A percentile compares a stretch with the other conserved stretches of the same genome.
phyloP scores from a whole-genome alignment of 2,329 filamentous ascomycete species.

The Venturia effusa region DNA sequence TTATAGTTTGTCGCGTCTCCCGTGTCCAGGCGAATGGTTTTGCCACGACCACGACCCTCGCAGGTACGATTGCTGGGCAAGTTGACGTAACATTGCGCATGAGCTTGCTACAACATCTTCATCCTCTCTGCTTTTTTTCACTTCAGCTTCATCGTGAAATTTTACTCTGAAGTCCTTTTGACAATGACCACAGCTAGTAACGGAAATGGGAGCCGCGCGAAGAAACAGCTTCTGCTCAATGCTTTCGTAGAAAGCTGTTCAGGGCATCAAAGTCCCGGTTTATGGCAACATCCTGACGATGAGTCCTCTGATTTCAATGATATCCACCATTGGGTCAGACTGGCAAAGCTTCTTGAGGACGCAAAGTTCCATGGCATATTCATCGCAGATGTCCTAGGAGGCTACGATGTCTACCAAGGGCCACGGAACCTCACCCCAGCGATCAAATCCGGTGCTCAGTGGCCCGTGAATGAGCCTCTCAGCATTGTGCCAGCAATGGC shows the following conservation, averaged over 20 bases:
- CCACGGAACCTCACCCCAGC: conserved; percentile 49
- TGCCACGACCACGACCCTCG: background rate
- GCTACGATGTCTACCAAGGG: conserved; percentile 60
- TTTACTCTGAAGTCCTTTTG: background rate
- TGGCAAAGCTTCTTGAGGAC: conserved; percentile 49
- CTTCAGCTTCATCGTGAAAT: background rate
- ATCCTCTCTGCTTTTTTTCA: background rate
- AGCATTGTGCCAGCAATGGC: conserved; percentile 56
- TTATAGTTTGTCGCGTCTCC: background rate
- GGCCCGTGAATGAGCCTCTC: conserved; percentile 60
- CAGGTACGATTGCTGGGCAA: background rate
- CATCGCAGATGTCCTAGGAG: conserved; percentile 56
- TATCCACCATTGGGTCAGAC: conserved; percentile 40
- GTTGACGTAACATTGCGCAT: background rate
- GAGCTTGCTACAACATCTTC: background rate
- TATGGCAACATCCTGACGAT: conserved; percentile 56
- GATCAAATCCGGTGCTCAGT: conserved; percentile 53
- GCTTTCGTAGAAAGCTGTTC: conserved; percentile 32
- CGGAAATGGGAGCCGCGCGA: conserved; percentile 13
- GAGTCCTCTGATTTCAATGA: conserved; percentile 45
- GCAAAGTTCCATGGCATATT: conserved; percentile 58
- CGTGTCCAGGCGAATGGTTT: background rate
- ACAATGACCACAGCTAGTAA: background rate
- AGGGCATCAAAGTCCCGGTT: conserved; percentile 37
- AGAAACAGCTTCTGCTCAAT: conserved; percentile 31